phyloP scores from a whole-genome alignment of 2,329 filamentous ascomycete genomes.

The Cladosporium sp. region DNA sequence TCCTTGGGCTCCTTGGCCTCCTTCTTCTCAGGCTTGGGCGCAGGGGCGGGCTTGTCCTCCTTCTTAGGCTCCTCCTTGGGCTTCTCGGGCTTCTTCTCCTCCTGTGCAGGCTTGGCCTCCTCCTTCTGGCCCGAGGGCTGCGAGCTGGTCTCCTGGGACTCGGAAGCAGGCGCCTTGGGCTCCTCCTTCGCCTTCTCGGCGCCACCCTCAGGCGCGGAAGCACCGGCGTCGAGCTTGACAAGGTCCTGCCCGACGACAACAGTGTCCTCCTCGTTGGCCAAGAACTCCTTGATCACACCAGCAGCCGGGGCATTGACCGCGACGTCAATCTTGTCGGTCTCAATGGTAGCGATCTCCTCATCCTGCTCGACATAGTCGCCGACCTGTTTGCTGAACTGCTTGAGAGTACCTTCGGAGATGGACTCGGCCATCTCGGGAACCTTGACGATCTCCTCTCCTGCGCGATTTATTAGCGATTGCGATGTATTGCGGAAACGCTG shows the following conservation, averaged over 20 bases:
- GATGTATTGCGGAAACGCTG: not conserved
- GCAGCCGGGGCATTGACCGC: slow-evolving; percentile 90
- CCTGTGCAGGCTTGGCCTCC: slow-evolving; percentile 33
- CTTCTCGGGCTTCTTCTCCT: slow-evolving; percentile 33
- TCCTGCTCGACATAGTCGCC: slow-evolving; percentile 93
- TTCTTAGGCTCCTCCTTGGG: slow-evolving; percentile 41
- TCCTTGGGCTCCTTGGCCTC: slow-evolving; percentile 40
- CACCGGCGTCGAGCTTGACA: slow-evolving; percentile 76
- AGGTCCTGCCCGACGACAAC: slow-evolving; percentile 92
- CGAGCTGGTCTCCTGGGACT: slow-evolving; percentile 52
- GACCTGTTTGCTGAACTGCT: slow-evolving; percentile 88
- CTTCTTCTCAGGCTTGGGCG: slow-evolving; percentile 35
- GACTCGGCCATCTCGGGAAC: slow-evolving; percentile 98
- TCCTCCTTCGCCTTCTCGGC: slow-evolving; percentile 48
- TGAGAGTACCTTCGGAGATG: slow-evolving; percentile 93
- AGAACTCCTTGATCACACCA: slow-evolving; percentile 83
- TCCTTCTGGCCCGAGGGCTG: slow-evolving; percentile 47
- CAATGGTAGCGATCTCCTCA: slow-evolving; percentile 96
- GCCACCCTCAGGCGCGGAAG: slow-evolving; percentile 46
- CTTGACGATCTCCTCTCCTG: slow-evolving; percentile 78
- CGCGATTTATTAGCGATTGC: slow-evolving; percentile 1
- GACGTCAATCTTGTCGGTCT: slow-evolving; percentile 99
- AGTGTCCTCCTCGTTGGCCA: slow-evolving; percentile 90
- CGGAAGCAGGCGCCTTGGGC: slow-evolving; percentile 54
- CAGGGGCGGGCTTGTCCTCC: slow-evolving; percentile 26